Base-by-base conservation (phyloP, 2,329 filamentous ascomycete genomes). In the Penicillium glabrum region DNA sequence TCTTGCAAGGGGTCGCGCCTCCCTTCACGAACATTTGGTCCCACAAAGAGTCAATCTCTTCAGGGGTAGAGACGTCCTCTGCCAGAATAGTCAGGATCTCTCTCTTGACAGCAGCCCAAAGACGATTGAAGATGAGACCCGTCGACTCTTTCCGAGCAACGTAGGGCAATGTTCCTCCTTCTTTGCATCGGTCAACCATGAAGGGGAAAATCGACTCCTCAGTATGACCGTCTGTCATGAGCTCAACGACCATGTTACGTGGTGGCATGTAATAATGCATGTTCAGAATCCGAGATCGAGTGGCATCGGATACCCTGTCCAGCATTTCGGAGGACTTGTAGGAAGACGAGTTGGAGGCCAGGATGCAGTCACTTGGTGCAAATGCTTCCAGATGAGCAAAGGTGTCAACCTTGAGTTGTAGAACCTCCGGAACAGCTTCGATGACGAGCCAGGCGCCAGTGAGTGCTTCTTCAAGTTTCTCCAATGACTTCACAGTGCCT, bases 71-170 rank as follows among this genome's bases (percentile, higher is more conserved):
- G 1, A 84, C 80, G 0, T 75, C 80, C 50, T 85, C 81, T 0
- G 76, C 71, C 3, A 84, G 63, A 19, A 84, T 80, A 1, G 66
- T 73, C 23, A 84, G 57, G 1, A 72, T 72, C 60, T 85, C 82
- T 3, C 82, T 73, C 68, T 84, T 84, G 45, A 85, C 73, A 0
- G 82, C 81, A 0, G 82, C 82, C 82, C 82, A 85, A 0, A 84
- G 66, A 1, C 82, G 77, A 51, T 84, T 84, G 63, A 83, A 81
- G 35, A 85, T 77, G 65, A 84, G 80, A 4, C 82, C 69, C 0
- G 81, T 82, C 0, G 80, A 82, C 55, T 84, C 79, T 39, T 73
- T 76, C 11, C 72, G 66, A 1, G 79, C 80, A 5, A 71, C 68
- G 11, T 76, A 72, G 0, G 81, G 80, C 3, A 75, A 61, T 57